A percentile compares a stretch with the other conserved stretches of the same genome.
Evolutionary conservation across 75 land plant genomes (phyloP).

Genomic region (Larix kaempferi): DNA sequence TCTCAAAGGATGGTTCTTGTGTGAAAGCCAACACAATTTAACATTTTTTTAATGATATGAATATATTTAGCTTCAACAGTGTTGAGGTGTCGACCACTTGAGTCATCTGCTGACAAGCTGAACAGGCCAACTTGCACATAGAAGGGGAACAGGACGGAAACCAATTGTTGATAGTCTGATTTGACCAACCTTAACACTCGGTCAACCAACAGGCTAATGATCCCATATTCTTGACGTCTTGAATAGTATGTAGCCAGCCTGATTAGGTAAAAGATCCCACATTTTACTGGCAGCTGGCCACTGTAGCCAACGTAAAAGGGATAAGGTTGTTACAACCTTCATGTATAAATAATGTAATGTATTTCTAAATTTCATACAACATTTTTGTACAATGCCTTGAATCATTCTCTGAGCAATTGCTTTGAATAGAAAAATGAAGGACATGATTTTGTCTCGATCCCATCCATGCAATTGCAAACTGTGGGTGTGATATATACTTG

Average conservation of each 20-base stretch:
- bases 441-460: too few relatives aligned
- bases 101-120: background rate
- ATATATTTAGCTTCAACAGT: background rate
- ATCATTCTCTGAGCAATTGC: background rate
- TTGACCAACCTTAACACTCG: background rate
- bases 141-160: background rate
- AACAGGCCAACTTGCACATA: background rate
- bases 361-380: background rate
- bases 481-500: too few relatives aligned
- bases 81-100: background rate
- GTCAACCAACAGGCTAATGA: background rate
- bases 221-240: background rate
- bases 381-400: background rate
- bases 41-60: background rate
- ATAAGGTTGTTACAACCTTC: background rate
- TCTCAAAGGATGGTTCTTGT: background rate
- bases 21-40: background rate
- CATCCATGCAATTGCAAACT: too few relatives aligned
- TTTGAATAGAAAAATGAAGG: too few relatives aligned
- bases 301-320: background rate
- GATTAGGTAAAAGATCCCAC: background rate
- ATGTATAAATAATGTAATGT: background rate
- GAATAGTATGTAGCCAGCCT: background rate
- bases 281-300: background rate
- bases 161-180: background rate